Evolutionary conservation across 495 filamentous ascomycete genomes (phyloP).

Genomic region (Staphylotrichum tortipilum): DNA sequence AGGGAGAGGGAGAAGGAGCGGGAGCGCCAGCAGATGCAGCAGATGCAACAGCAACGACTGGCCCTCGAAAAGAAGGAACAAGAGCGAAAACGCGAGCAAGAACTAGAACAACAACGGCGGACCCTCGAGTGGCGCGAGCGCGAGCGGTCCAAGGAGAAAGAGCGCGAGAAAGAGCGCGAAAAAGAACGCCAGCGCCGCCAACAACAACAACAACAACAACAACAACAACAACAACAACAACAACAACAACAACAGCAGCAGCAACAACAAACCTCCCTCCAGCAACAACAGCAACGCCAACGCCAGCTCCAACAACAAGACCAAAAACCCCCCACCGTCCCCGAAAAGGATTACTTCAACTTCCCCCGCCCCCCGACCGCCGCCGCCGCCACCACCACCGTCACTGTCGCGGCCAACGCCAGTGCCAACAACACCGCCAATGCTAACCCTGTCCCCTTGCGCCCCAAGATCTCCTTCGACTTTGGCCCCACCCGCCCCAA

Average conservation of each 20-base stretch:
- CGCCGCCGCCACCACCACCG: background rate
- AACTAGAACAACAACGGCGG: background rate
- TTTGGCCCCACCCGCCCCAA: background rate
- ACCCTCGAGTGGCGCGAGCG: background rate
- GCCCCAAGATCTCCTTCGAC: background rate
- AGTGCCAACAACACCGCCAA: too few species aligned
- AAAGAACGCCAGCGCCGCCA: background rate
- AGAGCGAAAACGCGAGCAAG: background rate
- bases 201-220: background rate
- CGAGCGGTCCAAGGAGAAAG: background rate
- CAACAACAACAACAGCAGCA: background rate
- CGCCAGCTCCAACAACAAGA: background rate
- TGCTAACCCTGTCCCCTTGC: too few species aligned
- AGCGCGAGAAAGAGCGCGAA: background rate
- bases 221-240: background rate
- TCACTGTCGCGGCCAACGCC: background rate
- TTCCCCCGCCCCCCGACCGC: background rate
- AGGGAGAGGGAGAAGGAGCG: background rate
- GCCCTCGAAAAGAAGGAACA: conserved; percentile 14
- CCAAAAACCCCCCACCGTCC: background rate
- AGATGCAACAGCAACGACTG: background rate
- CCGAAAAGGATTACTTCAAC: background rate
- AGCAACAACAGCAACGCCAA: background rate
- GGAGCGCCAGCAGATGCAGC: background rate
- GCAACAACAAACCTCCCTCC: background rate